Evolutionary conservation across 495 filamentous ascomycete species (phyloP).

Genomic region (Hyaloscypha hepaticicola): DNA sequence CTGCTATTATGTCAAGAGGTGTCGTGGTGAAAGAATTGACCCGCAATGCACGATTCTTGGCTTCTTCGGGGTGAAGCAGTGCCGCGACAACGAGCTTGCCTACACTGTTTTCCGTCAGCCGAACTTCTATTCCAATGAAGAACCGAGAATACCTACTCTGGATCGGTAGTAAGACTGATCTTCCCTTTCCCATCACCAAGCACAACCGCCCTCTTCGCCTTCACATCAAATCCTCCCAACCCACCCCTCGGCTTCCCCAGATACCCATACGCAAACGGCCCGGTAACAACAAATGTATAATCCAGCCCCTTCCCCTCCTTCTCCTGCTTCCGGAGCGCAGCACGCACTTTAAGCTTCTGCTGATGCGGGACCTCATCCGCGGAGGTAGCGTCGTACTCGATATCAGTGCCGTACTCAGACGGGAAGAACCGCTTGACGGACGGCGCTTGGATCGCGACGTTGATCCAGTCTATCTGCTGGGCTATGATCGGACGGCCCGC

Average conservation of each 20-base stretch:
- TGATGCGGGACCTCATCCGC: slow-evolving; percentile 64
- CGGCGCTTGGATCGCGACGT: slow-evolving; percentile 42
- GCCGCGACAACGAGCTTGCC: slow-evolving; percentile 62
- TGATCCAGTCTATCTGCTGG: slow-evolving; percentile 59
- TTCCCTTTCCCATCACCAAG: slow-evolving; percentile 54
- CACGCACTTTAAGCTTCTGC: slow-evolving; percentile 63
- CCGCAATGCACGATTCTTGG: slow-evolving; percentile 55
- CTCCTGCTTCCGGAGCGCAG: slow-evolving; percentile 7
- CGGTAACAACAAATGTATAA: slow-evolving; percentile 67
- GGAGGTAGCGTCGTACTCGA: slow-evolving; percentile 57
- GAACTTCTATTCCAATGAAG: background rate
- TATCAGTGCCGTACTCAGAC: slow-evolving; percentile 73
- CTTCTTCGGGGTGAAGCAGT: slow-evolving; percentile 52
- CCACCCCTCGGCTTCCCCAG: slow-evolving; percentile 26
- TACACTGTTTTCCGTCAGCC: slow-evolving; percentile 45
- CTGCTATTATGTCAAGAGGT: slow-evolving; percentile 57
- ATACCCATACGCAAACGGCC: slow-evolving; percentile 59
- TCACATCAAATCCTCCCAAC: slow-evolving; percentile 55
- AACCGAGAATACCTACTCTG: slow-evolving; percentile 53
- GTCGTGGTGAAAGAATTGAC: slow-evolving; percentile 71
- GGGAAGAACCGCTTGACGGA: slow-evolving; percentile 67
- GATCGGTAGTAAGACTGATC: slow-evolving; percentile 65
- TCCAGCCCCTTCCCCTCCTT: slow-evolving; percentile 28
- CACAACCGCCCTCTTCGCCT: slow-evolving; percentile 55
- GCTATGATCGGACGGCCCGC: slow-evolving; percentile 60